Base-by-base conservation (phyloP, 192 early-diverging fungal species). In the Lunasporangiospora selenospora region DNA sequence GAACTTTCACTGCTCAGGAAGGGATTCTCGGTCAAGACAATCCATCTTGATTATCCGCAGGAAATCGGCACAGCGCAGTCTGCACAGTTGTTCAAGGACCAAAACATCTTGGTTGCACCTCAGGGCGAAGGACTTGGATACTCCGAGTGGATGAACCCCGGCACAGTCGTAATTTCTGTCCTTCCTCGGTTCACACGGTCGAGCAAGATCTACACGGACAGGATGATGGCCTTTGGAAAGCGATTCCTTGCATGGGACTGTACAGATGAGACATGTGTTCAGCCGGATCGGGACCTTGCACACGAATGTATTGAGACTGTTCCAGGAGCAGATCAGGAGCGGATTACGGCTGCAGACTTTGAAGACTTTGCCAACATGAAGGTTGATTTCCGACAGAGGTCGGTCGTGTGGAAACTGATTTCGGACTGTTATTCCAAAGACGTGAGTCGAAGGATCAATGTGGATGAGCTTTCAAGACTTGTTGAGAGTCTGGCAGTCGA, bases 151-250 rank as follows among this genome's bases (percentile, higher is more conserved):
- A 73, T 73, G 69, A 29, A 29, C 1, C 69, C 60, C 3, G 69
- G 69, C 6, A 57, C 60, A 3, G 60, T 53, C 7, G 69, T 73
- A 0, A 40, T 73, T 29, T 73, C 69, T 15, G 54, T 73, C 16
- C 26, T 73, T 1, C 69, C 69, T 12, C 59, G 69, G 16, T 73
- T 73, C 41, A 63, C 69, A 16, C 39, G 61, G n/a, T 73, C 69
- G 31, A 73, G 69, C 40, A 73, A 63, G 27, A 57, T 63, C n/a
- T 73, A 63, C 37, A 73, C 69, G 36, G 69, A 73, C 36, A 46
- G 69, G 8, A 73, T 73, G 69, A 73, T 73, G 69, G 69, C 69
- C 0, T 63, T 73, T 52, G 69, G 69, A 3, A 73, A 73, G 16
- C 58, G 69, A 0, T 63, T 73, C 26, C 63, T 73, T 53, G 69